phyloP scores from a whole-genome alignment of 2,329 filamentous ascomycete genomes.

The Chrysosporium keratinophilum region DNA sequence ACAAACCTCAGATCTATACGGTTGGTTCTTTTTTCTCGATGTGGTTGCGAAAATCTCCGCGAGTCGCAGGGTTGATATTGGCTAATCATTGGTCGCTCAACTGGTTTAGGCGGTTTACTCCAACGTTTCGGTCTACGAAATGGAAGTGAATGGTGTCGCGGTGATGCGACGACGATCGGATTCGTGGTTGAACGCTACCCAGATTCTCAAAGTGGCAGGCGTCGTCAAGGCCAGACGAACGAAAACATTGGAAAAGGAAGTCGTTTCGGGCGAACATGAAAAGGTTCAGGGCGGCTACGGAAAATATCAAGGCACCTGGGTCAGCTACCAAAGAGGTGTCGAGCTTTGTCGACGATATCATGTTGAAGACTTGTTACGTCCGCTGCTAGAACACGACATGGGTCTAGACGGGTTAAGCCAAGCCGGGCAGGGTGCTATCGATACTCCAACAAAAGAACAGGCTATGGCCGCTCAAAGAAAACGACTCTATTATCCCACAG shows the following conservation, averaged over 20 bases:
- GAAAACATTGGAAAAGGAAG: slow-evolving; percentile 96
- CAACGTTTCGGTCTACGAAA: slow-evolving; percentile 92
- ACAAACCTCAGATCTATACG: slow-evolving; percentile 41
- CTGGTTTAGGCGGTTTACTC: slow-evolving; percentile 13
- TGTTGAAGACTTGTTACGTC: slow-evolving; percentile 40
- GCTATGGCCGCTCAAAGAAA: slow-evolving; percentile 95
- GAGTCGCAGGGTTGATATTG: neutral
- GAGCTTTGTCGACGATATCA: slow-evolving; percentile 76
- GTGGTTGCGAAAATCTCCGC: neutral
- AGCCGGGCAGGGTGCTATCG: slow-evolving; percentile 63
- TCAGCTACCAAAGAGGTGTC: slow-evolving; percentile 80
- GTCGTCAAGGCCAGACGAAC: slow-evolving; percentile 97
- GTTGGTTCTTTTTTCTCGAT: slow-evolving; percentile 22
- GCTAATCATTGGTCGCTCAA: neutral
- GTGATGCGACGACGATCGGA: slow-evolving; percentile 94
- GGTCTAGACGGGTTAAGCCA: slow-evolving; percentile 48
- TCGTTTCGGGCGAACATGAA: slow-evolving; percentile 89
- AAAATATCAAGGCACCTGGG: slow-evolving; percentile 99
- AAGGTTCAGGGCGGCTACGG: slow-evolving; percentile 98
- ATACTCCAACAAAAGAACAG: slow-evolving; percentile 96
- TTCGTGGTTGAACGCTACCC: slow-evolving; percentile 94
- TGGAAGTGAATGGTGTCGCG: slow-evolving; percentile 86
- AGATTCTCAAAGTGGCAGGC: slow-evolving; percentile 93
- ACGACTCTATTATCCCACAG: slow-evolving; percentile 71
- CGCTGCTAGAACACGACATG: slow-evolving; percentile 43